phyloP scores from a whole-genome alignment of 495 filamentous ascomycete genomes.

The Aspergillus sclerotioniger region DNA sequence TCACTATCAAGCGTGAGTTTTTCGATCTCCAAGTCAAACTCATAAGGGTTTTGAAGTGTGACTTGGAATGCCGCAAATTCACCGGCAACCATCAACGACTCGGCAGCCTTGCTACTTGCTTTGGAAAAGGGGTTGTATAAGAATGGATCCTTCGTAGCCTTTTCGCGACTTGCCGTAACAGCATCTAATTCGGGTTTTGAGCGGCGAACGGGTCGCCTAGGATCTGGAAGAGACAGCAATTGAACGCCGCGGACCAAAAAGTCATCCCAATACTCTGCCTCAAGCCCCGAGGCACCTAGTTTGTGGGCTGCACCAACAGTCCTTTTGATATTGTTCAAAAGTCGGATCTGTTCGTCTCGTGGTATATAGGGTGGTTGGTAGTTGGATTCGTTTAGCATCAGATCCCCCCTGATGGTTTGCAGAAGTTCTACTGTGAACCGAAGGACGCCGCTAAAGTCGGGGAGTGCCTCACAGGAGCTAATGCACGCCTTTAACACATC shows the following conservation, averaged over 20 bases:
- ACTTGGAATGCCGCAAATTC: conserved; percentile 75
- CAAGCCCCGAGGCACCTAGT: conserved; percentile 64
- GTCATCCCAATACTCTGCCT: conserved; percentile 93
- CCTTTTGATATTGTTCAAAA: conserved; percentile 78
- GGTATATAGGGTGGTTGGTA: conserved; percentile 59
- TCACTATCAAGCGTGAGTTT: conserved; percentile 70
- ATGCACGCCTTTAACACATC: conserved; percentile 82
- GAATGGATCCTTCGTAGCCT: conserved; percentile 73
- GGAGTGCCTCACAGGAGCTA: conserved; percentile 88
- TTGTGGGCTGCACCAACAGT: conserved; percentile 73
- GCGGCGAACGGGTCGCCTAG: conserved; percentile 65
- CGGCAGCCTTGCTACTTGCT: conserved; percentile 55
- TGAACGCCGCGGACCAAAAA: conserved; percentile 85
- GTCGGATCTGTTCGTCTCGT: conserved; percentile 78
- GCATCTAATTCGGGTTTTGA: conserved; percentile 68
- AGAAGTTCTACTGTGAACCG: conserved; percentile 81
- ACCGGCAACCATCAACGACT: conserved; percentile 69
- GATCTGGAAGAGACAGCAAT: conserved; percentile 52
- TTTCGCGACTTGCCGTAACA: conserved; percentile 48
- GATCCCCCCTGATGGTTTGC: conserved; percentile 69
- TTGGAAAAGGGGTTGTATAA: conserved; percentile 89
- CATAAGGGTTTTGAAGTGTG: conserved; percentile 88
- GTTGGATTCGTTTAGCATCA: conserved; percentile 58
- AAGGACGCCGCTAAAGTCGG: conserved; percentile 85
- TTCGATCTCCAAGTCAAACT: conserved; percentile 88